A percentile compares a stretch with the other conserved stretches of the same genome.
phyloP scores from a whole-genome alignment of 2,329 filamentous ascomycete genomes.

The Mycosphaerella sp. region DNA sequence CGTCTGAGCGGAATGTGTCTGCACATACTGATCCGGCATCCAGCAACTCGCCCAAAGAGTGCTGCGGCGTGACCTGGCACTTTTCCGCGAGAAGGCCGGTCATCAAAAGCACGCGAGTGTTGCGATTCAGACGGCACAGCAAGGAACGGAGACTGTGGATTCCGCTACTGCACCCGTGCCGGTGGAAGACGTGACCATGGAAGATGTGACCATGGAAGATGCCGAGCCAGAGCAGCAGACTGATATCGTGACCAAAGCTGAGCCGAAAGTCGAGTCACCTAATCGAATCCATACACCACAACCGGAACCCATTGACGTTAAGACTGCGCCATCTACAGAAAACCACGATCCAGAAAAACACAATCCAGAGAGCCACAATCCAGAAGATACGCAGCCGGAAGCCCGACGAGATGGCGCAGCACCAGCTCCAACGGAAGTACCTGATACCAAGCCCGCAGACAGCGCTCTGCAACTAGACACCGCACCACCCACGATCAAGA shows the following conservation, averaged over 20 bases:
- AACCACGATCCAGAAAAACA: background rate
- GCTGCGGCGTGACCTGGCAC: conserved; percentile 33
- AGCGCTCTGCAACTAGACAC: conserved; percentile 15
- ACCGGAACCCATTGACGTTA: background rate
- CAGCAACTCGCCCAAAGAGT: conserved; percentile 31
- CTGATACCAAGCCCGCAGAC: conserved; percentile 1
- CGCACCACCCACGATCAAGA: conserved; percentile 1
- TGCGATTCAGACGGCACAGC: background rate
- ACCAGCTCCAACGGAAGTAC: background rate
- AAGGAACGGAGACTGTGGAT: background rate
- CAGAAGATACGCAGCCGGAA: background rate
- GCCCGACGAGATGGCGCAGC: background rate
- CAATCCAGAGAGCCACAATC: background rate
- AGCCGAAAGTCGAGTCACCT: background rate
- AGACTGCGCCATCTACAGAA: background rate
- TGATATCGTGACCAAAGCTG: background rate
- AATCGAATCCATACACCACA: too few species aligned
- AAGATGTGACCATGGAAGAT: conserved; percentile 13
- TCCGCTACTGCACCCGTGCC: background rate
- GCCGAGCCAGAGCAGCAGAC: conserved; percentile 4
- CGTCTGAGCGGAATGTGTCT: background rate
- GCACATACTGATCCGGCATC: background rate
- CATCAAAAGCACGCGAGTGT: background rate
- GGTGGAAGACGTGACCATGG: conserved; percentile 9
- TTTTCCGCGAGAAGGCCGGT: conserved; percentile 23